These are phyloP conservation scores for Lactarius pseudohatsudake DNA, from an alignment of 768 basidiomycete species.

Conservation along the genomic window DNA sequence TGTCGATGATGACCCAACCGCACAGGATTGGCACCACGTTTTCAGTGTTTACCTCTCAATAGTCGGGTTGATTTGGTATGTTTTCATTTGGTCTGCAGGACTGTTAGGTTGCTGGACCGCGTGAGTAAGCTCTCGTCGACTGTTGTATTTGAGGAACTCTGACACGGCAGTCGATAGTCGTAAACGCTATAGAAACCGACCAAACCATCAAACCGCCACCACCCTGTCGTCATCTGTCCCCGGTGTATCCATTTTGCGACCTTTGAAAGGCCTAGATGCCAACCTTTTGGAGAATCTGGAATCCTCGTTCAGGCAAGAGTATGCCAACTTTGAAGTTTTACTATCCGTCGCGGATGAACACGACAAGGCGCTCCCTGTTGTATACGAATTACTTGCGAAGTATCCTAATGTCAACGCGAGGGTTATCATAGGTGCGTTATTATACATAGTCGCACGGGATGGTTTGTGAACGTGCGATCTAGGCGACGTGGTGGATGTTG, in stretches of 20 bases:
- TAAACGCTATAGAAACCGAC: slow-evolving; percentile 67
- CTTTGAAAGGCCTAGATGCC: slow-evolving; percentile 91
- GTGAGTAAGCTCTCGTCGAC: slow-evolving; percentile 28
- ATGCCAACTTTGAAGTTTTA: slow-evolving; percentile 87
- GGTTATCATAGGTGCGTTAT: slow-evolving; percentile 68
- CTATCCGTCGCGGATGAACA: slow-evolving; percentile 86
- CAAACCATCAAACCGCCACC: slow-evolving; percentile 59
- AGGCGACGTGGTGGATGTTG: slow-evolving; percentile 84
- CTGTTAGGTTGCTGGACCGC: slow-evolving; percentile 33
- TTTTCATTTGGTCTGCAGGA: slow-evolving; percentile 42
- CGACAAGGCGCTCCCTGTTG: slow-evolving; percentile 87
- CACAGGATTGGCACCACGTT: not conserved
- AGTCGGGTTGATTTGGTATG: slow-evolving; percentile 41
- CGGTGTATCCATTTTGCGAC: slow-evolving; percentile 92
- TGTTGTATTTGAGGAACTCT: not conserved
- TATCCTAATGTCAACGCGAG: slow-evolving; percentile 74
- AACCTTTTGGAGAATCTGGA: slow-evolving; percentile 97
- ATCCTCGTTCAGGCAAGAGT: slow-evolving; percentile 89
- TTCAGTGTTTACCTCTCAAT: slow-evolving; percentile 17
- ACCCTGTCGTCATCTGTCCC: slow-evolving; percentile 53
- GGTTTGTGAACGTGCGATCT: not conserved
- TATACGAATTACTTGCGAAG: slow-evolving; percentile 72
- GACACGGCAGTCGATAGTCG: slow-evolving; percentile 49
- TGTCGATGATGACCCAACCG: not conserved
- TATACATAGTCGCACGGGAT: not conserved